These are phyloP conservation scores for Camelina neglecta DNA, from an alignment of 345 rosid species.

Conservation along the genomic window DNA sequence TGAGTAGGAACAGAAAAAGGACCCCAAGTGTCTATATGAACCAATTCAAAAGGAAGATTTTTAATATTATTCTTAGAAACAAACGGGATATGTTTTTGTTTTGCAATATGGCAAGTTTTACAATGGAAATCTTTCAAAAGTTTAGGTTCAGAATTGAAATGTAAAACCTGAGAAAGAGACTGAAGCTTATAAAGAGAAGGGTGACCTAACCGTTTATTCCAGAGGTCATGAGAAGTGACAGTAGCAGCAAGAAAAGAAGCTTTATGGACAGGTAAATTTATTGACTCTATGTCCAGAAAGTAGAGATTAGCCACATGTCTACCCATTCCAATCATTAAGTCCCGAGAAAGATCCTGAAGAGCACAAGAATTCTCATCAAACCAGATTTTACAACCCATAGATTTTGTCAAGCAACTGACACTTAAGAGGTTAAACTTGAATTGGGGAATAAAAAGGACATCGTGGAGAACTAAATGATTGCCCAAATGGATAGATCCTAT, in stretches of 20 bases:
- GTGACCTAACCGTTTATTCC: constrained; percentile 3
- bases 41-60: too few relatives aligned
- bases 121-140: too few relatives aligned
- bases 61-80: too few relatives aligned
- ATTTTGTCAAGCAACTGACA: background rate
- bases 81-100: too few relatives aligned
- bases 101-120: too few relatives aligned
- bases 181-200: background rate
- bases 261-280: background rate
- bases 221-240: background rate
- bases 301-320: background rate
- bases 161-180: too few relatives aligned
- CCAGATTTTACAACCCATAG: background rate
- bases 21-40: background rate
- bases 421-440: background rate
- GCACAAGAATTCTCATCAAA: background rate
- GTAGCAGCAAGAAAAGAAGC: background rate
- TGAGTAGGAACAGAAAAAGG: background rate
- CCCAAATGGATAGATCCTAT: rapidly evolving
- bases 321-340: background rate
- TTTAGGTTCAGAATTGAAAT: too few relatives aligned
- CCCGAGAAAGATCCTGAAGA: too few relatives aligned
- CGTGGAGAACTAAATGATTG: rapidly evolving
- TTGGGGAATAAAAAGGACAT: background rate
- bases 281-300: background rate